phyloP scores from a whole-genome alignment of 306 rosid species.

The Cucurbita ficifolia region DNA sequence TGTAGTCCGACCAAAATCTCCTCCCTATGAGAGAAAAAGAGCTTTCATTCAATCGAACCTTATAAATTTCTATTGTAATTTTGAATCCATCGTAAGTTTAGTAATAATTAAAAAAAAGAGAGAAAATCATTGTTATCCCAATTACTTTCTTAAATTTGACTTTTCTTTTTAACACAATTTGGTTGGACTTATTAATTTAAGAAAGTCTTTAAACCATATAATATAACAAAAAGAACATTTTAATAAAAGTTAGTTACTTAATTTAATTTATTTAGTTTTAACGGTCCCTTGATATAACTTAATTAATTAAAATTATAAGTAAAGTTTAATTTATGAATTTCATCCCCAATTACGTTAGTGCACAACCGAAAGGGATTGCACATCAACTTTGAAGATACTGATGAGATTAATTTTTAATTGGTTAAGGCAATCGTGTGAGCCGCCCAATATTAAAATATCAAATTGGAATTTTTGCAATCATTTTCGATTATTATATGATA shows the following conservation, averaged over 20 bases:
- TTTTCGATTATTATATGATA: background rate
- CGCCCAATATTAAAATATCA: background rate
- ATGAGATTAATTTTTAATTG: background rate
- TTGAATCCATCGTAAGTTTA: too few relatives aligned
- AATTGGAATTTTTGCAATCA: background rate
- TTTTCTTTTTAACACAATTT: background rate
- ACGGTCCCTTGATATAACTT: too few relatives aligned
- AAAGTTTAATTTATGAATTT: too few relatives aligned
- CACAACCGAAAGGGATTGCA: background rate
- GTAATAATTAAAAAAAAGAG: too few relatives aligned
- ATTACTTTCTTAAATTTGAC: background rate
- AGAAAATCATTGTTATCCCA: background rate
- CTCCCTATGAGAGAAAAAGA: too few relatives aligned
- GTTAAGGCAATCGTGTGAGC: background rate
- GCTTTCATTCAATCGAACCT: too few relatives aligned
- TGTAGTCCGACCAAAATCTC: background rate
- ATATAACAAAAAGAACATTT: too few relatives aligned
- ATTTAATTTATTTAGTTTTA: too few relatives aligned
- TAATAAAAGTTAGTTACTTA: too few relatives aligned
- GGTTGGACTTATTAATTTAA: background rate
- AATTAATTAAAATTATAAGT: too few relatives aligned
- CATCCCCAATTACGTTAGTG: background rate
- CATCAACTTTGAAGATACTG: background rate
- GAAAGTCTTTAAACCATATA: too few relatives aligned
- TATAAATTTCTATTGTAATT: too few relatives aligned